These are phyloP conservation scores for Cardiospermum halicacabum DNA, from an alignment of 345 rosid species.

Conservation along the genomic window DNA sequence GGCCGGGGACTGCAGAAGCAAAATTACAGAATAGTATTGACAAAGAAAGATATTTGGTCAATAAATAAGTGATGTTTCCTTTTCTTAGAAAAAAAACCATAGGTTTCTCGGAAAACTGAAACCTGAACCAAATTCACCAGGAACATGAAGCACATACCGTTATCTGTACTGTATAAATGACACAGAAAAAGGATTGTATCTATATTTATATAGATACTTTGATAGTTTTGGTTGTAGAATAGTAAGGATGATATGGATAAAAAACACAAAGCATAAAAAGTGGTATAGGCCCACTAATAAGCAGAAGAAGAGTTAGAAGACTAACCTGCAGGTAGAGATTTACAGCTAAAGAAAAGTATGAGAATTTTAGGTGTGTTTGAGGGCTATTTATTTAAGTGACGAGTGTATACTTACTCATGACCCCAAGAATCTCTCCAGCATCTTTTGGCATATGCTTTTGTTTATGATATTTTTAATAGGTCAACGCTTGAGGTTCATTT, in stretches of 20 bases:
- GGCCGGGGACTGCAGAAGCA: too few species aligned
- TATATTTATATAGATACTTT: too few species aligned
- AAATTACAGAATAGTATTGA: not conserved
- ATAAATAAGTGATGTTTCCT: too few species aligned
- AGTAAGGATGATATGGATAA: too few species aligned
- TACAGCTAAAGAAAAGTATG: not conserved
- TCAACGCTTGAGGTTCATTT: constrained; percentile 6
- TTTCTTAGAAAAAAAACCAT: too few species aligned
- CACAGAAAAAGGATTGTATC: too few species aligned
- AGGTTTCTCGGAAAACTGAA: too few species aligned
- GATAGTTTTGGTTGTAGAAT: too few species aligned
- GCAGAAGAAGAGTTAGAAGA: not conserved
- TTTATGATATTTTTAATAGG: not conserved
- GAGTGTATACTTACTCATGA: not conserved
- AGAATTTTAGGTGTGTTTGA: constrained; percentile 2
- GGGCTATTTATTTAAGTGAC: not conserved
- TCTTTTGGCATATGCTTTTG: not conserved
- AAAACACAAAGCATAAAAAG: not conserved
- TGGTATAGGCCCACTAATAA: not conserved
- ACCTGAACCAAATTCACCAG: too few species aligned
- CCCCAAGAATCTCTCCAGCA: constrained; percentile 4
- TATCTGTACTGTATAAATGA: too few species aligned
- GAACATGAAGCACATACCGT: too few species aligned
- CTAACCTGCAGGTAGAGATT: constrained; percentile 7
- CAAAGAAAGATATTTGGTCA: not conserved